Conservation (phyloP, 2,329 filamentous ascomycete species). For the Aspergillus floridensis region DNA sequence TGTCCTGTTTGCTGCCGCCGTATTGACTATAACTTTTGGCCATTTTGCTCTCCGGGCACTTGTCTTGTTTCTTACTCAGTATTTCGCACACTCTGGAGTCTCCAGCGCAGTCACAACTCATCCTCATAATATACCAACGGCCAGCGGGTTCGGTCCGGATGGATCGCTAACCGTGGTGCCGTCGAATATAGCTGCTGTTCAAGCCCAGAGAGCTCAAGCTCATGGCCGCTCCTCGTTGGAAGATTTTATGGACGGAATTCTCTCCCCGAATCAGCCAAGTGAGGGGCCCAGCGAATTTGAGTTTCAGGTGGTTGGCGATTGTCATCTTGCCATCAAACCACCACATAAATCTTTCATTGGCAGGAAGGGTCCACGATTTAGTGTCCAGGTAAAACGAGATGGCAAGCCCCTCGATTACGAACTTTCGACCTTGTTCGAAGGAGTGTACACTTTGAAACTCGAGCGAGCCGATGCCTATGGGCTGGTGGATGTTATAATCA, state of each 20-base stretch:
- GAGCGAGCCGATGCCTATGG: conserved; percentile 51
- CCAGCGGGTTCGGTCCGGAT: conserved; percentile 21
- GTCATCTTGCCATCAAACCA: conserved; percentile 53
- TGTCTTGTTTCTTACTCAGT: conserved; percentile 25
- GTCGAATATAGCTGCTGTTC: conserved; percentile 20
- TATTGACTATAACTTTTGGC: conserved; percentile 30
- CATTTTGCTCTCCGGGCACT: conserved; percentile 29
- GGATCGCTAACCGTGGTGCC: conserved; percentile 24
- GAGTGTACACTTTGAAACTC: conserved; percentile 53
- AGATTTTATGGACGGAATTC: conserved; percentile 25
- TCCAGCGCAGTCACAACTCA: conserved; percentile 19
- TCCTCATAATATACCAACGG: conserved; percentile 17
- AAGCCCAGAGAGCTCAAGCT: conserved; percentile 14
- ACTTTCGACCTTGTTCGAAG: conserved; percentile 52
- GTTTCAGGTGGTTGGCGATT: conserved; percentile 54
- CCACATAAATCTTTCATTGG: conserved; percentile 43
- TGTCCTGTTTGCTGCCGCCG: conserved; percentile 27
- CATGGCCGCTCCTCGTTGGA: conserved; percentile 23
- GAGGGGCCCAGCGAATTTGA: conserved; percentile 46
- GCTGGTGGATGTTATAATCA: conserved; percentile 49
- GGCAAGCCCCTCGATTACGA: conserved; percentile 44
- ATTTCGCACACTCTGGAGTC: conserved; percentile 23
- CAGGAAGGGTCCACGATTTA: conserved; percentile 49
- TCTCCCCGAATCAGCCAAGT: conserved; percentile 19
- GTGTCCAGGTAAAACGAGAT: conserved; percentile 49